Base-by-base conservation (phyloP, 768 basidiomycete genomes). In the Lentinus brumalis region DNA sequence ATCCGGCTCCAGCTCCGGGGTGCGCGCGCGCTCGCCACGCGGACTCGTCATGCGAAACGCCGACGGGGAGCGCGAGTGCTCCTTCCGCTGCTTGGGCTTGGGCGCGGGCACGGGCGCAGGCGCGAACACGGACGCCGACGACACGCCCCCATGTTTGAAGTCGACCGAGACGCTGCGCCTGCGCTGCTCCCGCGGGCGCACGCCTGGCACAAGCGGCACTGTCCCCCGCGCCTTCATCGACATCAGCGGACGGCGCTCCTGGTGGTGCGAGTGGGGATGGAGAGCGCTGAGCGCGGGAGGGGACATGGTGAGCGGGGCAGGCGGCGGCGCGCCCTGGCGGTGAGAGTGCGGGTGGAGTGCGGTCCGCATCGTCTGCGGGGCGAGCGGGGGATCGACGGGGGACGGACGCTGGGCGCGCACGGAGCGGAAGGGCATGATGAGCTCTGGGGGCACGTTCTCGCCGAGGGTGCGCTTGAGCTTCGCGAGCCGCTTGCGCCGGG, bases 401-500 rank as follows among this genome's bases (percentile, higher is more conserved):
- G 59, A 39, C 31, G 50, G 21, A 18, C 14, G 49, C 18, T 40
- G 52, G 4, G 53, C 4, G 29, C 44, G 56, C 18, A 38, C n/a
- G n/a, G 54, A 29, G 39, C 40, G 51, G 42, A 63, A 29, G 32
- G 76, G 66, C 38, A 78, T 73, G 46, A 87, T 79, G 29, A 87
- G 78, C 66, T 85, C 84, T 2, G 78, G 69, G 15, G 86, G 86
- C 41, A 87, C 75, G 60, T 79, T 81, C 71, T 86, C 85, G 38
- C 86, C 86, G 7, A 87, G 75, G 26, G 83, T 83, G 45, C 84
- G 79, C 2, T 76, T 69, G 38, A 87, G 76, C 70, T 87, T 87
- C 6, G 82, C 84, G 79, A 86, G 78, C 63, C 81, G 82, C 63
- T 75, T 77, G 46, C 84, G 69, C 18, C 79, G 76, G 16, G 74